Evolutionary conservation across 1,284 basidiomycete genomes (phyloP), one percentile per base, ranked within the genome.

Genomic region (Melampsora occidentalis): DNA sequence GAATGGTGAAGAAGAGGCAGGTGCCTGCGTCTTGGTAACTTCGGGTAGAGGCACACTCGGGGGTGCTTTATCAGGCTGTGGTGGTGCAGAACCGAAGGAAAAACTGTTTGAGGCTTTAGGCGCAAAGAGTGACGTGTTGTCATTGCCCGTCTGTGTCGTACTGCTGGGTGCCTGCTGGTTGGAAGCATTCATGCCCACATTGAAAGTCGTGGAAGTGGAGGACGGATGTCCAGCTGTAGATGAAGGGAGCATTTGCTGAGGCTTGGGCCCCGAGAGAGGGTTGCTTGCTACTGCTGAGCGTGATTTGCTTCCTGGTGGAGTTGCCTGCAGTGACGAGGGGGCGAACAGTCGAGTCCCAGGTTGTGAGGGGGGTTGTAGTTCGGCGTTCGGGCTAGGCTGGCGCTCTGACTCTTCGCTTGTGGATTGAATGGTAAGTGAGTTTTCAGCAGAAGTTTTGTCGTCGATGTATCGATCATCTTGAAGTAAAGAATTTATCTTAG

Each of bases 401-500:
- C 53, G 20, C 53, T 7, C 20, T n/a, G 1, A 6, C 53, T 57
- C 53, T 57, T n/a, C 25, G 25, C n/a, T 57, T 12, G 18, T n/a
- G n/a, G 53, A 57, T n/a, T 22, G 20, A 14, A 57, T 57, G 6
- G 53, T 12, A 57, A 57, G n/a, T 57, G 2, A 12, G 6, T n/a
- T 57, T 57, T 57, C 53, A 57, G 5, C 53, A 28, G 53, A 57
- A 57, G 53, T n/a, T 57, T n/a, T 57, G 18, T 57, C 53, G 53
- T 57, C 25, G 22, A 57, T 57, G 25, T 57, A 57, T 57, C 53
- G 20, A 57, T 57, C 53, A 57, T 57, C 53, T n/a, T 57, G 39
- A 4, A 71, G 28, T 39, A 62, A 49, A 28, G 70, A 71, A 28
- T 51, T 39, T 25, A 71, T 31, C 62, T 62, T 42, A 14, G 70